Base-by-base conservation (phyloP, 2,329 filamentous ascomycete genomes). In the Apiospora rasikravindrae region DNA sequence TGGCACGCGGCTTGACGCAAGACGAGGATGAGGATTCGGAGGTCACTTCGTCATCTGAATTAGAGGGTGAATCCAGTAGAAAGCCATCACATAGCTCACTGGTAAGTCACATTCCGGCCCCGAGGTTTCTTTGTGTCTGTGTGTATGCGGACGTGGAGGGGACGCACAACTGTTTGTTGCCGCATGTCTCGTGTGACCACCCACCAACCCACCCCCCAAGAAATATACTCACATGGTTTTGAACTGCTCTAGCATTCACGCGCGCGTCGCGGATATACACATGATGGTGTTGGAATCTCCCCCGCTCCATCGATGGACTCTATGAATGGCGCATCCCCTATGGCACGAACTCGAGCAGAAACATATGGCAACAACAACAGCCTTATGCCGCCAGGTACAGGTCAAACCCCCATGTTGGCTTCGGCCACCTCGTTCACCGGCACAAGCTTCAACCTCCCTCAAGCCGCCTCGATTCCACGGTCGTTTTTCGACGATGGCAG, bases 11-110 rank as follows among this genome's bases (percentile, higher is more conserved):
- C 22, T 90, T 91, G 71, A 89, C 92, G 75, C 91, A 94, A 76
- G 93, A 96, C 73, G 96, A 98, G 79, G 95, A 97, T 75, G 95
- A 97, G 70, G 95, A 97, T 78, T 96, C 96, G 71, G 93, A 94
- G 75, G 86, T 86, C 40, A 92, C 90, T 71, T 98, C 95, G n/a
- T 94, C 93, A 26, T 94, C 93, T 3, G 95, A 98, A 81, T 86
- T 93, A 14, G 95, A 98, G 79, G 93, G 93, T 71, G 93, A 94
- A 78, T 92, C 91, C 11, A 84, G 91, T 72, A 92, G 93, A 86
- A 85, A 91, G 76, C 88, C 89, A 42, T 93, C 92, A 16, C 89
- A 91, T 75, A 89, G 90, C 75, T 93, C 92, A 69, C 85, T 91
- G 83, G 91, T 93, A 88, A 86, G 88, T 42, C 68, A 19, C 24